phyloP scores from a whole-genome alignment of 1,284 basidiomycete genomes.

The Fistulinella cinereoalba region DNA sequence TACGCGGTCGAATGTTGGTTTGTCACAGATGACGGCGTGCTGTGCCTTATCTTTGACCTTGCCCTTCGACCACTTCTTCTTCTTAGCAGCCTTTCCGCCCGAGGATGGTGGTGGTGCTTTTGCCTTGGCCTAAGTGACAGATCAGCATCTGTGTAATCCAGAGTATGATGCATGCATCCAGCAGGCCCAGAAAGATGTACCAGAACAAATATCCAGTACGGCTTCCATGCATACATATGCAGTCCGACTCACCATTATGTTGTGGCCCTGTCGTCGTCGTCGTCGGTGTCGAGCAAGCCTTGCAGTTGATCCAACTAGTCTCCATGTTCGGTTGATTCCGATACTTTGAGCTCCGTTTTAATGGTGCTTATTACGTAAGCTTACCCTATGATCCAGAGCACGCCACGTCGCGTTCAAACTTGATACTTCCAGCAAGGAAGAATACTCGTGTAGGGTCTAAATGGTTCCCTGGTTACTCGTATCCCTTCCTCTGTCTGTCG shows the following conservation, averaged over 20 bases:
- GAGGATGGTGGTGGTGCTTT: slow-evolving; percentile 59
- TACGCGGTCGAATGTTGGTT: slow-evolving; percentile 90
- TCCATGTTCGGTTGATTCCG: slow-evolving; percentile 26
- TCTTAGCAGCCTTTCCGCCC: slow-evolving; percentile 86
- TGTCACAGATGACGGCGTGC: slow-evolving; percentile 93
- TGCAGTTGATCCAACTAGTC: too few species aligned
- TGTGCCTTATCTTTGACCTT: slow-evolving; percentile 99
- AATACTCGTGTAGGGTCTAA: background rate
- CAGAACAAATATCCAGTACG: background rate
- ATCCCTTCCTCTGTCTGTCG: slow-evolving; percentile 37
- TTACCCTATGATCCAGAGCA: background rate
- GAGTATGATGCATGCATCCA: slow-evolving; percentile 20
- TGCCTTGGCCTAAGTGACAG: slow-evolving; percentile 61
- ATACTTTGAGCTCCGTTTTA: slow-evolving; percentile 22
- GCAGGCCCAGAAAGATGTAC: slow-evolving; percentile 4
- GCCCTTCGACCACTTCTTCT: slow-evolving; percentile 99
- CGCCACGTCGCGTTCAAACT: background rate
- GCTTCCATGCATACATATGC: too few species aligned
- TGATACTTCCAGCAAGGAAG: background rate
- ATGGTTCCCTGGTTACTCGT: slow-evolving; percentile 50
- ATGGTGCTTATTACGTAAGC: slow-evolving; percentile 22
- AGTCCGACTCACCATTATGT: slow-evolving; percentile 33
- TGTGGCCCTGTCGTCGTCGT: slow-evolving; percentile 21
- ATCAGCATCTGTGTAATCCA: slow-evolving; percentile 24
- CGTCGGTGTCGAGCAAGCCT: slow-evolving; percentile 26